Evolutionary conservation across 257 asterid genomes (phyloP).

Genomic region (Plectranthus barbatus): DNA sequence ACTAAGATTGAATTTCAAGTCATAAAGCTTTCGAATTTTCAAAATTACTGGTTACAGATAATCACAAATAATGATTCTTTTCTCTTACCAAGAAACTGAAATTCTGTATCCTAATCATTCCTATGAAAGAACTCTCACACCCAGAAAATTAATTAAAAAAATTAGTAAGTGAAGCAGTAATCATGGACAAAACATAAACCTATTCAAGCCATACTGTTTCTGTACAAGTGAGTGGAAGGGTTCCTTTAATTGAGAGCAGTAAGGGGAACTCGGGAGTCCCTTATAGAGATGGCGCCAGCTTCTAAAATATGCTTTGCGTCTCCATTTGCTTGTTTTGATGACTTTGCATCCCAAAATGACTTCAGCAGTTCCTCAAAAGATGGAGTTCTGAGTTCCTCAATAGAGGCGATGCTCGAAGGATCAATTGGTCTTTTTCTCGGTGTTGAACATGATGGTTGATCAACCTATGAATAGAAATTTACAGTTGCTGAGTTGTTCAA

Average conservation of each 20-base stretch:
- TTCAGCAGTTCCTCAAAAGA: slow-evolving; percentile 70
- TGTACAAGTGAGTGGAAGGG: no score
- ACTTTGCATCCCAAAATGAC: slow-evolving; percentile 75
- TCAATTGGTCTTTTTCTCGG: slow-evolving; percentile 59
- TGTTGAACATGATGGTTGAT: slow-evolving; percentile 84
- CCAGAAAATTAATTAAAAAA: background rate
- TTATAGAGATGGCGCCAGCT: slow-evolving; percentile 43
- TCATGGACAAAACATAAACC: slow-evolving; percentile 8
- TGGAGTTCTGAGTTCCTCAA: slow-evolving; percentile 87
- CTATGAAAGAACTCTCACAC: background rate
- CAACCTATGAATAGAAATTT: slow-evolving; percentile 41
- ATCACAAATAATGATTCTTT: background rate
- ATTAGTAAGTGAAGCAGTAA: background rate
- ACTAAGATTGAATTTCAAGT: background rate
- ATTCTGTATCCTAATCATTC: slow-evolving; percentile 14
- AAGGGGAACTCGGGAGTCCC: slow-evolving; percentile 78
- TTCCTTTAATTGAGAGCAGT: slow-evolving; percentile 57
- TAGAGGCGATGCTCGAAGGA: slow-evolving; percentile 62
- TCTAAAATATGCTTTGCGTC: slow-evolving; percentile 57
- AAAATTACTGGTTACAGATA: background rate
- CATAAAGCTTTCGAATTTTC: background rate
- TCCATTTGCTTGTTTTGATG: slow-evolving; percentile 71
- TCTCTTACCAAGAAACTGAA: slow-evolving; percentile 21
- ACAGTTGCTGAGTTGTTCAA: background rate
- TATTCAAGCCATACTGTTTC: slow-evolving; percentile 17